Evolutionary conservation across 2,329 filamentous ascomycete genomes (phyloP).

Genomic region (Immersiporthe knoxdaviesiana): DNA sequence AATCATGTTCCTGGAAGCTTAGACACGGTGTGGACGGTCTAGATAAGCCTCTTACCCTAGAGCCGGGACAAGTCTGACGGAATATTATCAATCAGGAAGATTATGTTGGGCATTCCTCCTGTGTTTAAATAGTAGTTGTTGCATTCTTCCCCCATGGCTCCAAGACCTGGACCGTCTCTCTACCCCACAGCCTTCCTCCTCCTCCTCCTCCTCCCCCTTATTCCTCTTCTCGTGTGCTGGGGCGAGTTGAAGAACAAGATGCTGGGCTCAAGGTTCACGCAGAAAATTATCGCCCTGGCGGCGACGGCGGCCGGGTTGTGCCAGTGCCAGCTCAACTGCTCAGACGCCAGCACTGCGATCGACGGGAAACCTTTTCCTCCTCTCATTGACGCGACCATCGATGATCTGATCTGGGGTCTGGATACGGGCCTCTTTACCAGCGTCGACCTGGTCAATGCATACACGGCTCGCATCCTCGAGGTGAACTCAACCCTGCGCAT

Average conservation of each 20-base stretch:
- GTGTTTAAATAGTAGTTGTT: neutral
- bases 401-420: constrained; percentile 40
- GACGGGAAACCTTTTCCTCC: constrained; percentile 34
- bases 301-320: neutral
- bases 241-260: constrained; percentile 1
- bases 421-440: constrained; percentile 41
- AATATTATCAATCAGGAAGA: neutral
- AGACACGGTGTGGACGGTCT: neutral
- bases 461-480: constrained; percentile 38
- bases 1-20: neutral
- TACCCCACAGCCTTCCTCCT: neutral
- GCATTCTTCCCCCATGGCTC: neutral
- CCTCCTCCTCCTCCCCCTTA: neutral
- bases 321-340: constrained; percentile 9
- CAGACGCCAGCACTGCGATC: constrained; percentile 4
- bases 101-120: neutral
- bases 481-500: constrained; percentile 40
- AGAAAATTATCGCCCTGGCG: constrained; percentile 10
- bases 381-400: constrained; percentile 40
- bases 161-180: constrained; percentile 1
- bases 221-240: neutral
- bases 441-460: constrained; percentile 41
- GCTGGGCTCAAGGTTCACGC: constrained; percentile 4
- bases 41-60: constrained; percentile 4
- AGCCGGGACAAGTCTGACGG: neutral